Percentiles rank a stretch among this genome's conserved stretches.
Evolutionary conservation across 2,329 filamentous ascomycete genomes (phyloP).

Genomic region (Leptographium lundbergii): DNA sequence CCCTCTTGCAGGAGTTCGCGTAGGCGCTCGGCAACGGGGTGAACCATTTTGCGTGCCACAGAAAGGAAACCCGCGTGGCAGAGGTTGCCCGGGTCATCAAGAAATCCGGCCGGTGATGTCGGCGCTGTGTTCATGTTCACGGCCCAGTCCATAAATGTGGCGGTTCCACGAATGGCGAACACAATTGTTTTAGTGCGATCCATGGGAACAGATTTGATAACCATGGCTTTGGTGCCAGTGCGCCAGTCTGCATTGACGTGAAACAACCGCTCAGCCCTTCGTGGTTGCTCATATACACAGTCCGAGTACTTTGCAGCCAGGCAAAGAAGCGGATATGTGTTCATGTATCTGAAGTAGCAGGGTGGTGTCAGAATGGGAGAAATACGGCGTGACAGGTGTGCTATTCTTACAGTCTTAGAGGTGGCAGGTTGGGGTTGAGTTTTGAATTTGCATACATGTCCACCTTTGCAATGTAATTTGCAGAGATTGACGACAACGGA

Average conservation of each 20-base stretch:
- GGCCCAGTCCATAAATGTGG: constrained; percentile 74
- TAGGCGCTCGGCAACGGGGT: constrained; percentile 57
- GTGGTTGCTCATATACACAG: constrained; percentile 56
- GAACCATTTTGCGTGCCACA: constrained; percentile 63
- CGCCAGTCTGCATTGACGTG: constrained; percentile 61
- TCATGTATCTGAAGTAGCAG: constrained; percentile 43
- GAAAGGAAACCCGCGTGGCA: constrained; percentile 73
- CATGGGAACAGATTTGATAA: constrained; percentile 67
- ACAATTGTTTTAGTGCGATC: constrained; percentile 70
- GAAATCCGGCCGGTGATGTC: constrained; percentile 51
- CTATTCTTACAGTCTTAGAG: constrained; percentile 48
- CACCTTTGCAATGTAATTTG: constrained; percentile 61
- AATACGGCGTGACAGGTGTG: neutral
- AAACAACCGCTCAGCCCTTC: constrained; percentile 49
- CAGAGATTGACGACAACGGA: constrained; percentile 19
- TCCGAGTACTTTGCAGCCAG: constrained; percentile 69
- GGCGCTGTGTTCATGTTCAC: constrained; percentile 67
- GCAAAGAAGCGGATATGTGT: constrained; percentile 65
- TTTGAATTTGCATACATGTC: constrained; percentile 68
- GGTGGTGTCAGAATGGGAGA: neutral
- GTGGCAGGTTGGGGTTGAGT: constrained; percentile 53
- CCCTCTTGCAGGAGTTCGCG: constrained; percentile 55
- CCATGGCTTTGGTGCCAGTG: constrained; percentile 72
- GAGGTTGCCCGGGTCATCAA: constrained; percentile 65
- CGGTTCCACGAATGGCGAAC: constrained; percentile 70